Evolutionary conservation across 352 stramenopile genomes (phyloP).

Genomic region (Pythium rhizo-oryzae): DNA sequence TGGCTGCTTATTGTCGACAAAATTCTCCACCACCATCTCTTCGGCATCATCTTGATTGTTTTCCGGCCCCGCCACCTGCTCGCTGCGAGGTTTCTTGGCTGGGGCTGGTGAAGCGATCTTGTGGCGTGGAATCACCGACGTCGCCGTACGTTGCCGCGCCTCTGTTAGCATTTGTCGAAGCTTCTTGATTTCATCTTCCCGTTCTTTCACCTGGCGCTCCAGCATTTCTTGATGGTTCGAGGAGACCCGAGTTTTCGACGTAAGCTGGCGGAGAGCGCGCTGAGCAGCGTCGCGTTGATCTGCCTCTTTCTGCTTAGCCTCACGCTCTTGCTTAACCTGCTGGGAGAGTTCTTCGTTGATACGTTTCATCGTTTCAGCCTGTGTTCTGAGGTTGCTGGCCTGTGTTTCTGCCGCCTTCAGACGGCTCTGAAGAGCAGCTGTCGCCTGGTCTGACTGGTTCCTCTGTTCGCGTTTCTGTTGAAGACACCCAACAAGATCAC

Average conservation of each 20-base stretch:
- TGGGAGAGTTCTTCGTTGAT: conserved; percentile 67
- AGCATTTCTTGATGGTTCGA: conserved; percentile 68
- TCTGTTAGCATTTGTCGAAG: conserved; percentile 73
- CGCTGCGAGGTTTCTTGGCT: conserved; percentile 31
- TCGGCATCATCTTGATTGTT: conserved; percentile 26
- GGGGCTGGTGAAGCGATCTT: conserved; percentile 29
- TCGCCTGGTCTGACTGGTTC: conserved; percentile 90
- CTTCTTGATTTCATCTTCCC: conserved; percentile 83
- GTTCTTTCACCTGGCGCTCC: conserved; percentile 69
- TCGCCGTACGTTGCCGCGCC: conserved; percentile 66
- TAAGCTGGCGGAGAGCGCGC: conserved; percentile 65
- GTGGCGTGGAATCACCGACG: conserved; percentile 67
- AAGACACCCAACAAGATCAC: no score
- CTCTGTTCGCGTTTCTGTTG: conserved; percentile 92
- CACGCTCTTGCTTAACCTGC: conserved; percentile 73
- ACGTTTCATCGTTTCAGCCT: conserved; percentile 68
- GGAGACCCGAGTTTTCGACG: conserved; percentile 64
- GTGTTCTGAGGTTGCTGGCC: conserved; percentile 54
- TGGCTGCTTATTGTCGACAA: neutral
- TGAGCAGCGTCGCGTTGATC: conserved; percentile 75
- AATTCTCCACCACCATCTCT: neutral
- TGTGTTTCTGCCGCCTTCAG: conserved; percentile 82
- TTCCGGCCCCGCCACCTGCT: neutral
- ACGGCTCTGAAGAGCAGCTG: conserved; percentile 71
- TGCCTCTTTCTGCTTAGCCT: conserved; percentile 61